Percentiles rank a stretch among this genome's conserved stretches.
Evolutionary conservation across 2,329 filamentous ascomycete genomes (phyloP).

Genomic region (Epichloe typhina): DNA sequence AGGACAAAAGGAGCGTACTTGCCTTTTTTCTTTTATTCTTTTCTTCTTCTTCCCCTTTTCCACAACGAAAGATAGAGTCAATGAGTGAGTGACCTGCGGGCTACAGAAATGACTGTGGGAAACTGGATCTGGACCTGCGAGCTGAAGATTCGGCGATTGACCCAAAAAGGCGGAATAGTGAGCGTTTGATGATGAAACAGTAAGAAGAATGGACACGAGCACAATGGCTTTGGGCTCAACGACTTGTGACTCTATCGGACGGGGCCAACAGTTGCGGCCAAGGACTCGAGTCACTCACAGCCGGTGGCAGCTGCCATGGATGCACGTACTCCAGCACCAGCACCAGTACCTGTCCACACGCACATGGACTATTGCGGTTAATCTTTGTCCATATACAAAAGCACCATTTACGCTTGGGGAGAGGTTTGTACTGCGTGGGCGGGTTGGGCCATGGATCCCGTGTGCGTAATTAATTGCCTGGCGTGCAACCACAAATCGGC

Average conservation of each 20-base stretch:
- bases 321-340: neutral
- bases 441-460: neutral
- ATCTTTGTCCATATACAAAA: neutral
- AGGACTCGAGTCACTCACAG: neutral
- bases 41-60: neutral
- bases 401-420: neutral
- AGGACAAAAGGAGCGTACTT: neutral
- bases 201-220: neutral
- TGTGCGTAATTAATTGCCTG: no score
- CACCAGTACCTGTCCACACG: no score
- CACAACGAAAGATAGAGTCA: neutral
- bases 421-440: neutral
- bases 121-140: no score
- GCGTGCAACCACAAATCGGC: no score
- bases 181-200: neutral
- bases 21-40: neutral
- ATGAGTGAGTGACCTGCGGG: neutral
- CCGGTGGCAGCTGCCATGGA: conserved; percentile 1
- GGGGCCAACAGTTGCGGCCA: no score
- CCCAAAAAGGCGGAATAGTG: neutral
- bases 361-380: neutral
- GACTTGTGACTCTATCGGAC: no score
- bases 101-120: neutral
- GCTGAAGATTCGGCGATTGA: neutral
- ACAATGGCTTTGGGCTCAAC: neutral